Conservation (phyloP, 148 eudicot species). For the Pharnaceum exiguum region DNA sequence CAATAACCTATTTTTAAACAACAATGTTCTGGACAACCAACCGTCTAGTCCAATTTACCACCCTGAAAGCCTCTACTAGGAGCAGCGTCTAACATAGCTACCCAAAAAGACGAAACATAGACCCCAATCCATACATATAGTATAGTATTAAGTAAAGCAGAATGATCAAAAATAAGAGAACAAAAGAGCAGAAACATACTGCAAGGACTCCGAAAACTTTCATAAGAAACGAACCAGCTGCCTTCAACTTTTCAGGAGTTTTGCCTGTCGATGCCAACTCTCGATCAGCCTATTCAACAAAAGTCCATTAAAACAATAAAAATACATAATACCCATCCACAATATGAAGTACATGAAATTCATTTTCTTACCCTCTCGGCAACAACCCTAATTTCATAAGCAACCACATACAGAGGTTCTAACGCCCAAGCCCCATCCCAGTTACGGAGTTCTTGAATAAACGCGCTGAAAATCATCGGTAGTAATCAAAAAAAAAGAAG, state of each 20-base stretch:
- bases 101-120: too few species aligned
- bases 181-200: slow-evolving; percentile 35
- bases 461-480: slow-evolving; percentile 54
- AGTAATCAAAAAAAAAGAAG: neutral
- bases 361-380: slow-evolving; percentile 69
- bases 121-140: neutral
- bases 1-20: too few species aligned
- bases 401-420: slow-evolving; percentile 69
- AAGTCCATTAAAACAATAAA: neutral
- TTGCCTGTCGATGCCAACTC: slow-evolving; percentile 87
- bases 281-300: slow-evolving; percentile 95
- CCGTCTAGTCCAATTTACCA: too few species aligned
- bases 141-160: neutral
- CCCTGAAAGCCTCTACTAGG: too few species aligned
- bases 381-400: slow-evolving; percentile 88
- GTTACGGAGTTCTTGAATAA: slow-evolving; percentile 89
- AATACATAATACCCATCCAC: neutral
- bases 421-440: slow-evolving; percentile 99
- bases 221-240: slow-evolving; percentile 98
- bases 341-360: neutral
- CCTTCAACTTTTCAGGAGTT: slow-evolving; percentile 89
- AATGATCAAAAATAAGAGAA: neutral
- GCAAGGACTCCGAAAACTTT: slow-evolving; percentile 96
- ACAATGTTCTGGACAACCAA: too few species aligned
- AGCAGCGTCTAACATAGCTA: too few species aligned